Percentiles rank a stretch among this genome's conserved stretches.
phyloP scores from a whole-genome alignment of 1,139 yeast genomes.

The Yamadazyma sp. region DNA sequence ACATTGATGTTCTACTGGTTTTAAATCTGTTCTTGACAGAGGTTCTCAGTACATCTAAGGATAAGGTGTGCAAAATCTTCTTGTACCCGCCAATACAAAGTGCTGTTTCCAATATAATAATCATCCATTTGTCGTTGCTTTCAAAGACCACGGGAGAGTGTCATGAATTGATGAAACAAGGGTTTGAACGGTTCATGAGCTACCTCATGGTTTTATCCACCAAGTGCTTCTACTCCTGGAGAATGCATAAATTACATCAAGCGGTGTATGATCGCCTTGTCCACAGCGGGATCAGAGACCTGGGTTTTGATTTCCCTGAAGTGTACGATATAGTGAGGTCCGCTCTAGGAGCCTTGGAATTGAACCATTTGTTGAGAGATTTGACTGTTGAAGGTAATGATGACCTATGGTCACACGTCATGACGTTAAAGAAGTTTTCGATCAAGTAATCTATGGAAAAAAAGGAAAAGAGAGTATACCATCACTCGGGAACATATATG shows the following conservation, averaged over 20 bases:
- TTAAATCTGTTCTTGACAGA: not conserved
- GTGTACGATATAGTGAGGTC: not conserved
- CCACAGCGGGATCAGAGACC: not conserved
- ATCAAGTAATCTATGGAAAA: not conserved
- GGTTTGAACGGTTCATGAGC: constrained; percentile 1
- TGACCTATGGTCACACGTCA: constrained; percentile 7
- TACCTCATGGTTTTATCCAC: constrained; percentile 3
- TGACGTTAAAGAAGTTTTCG: not conserved
- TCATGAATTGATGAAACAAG: constrained; percentile 1
- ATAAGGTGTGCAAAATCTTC: not conserved
- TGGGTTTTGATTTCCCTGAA: not conserved
- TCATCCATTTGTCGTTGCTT: constrained; percentile 1
- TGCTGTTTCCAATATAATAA: constrained; percentile 1
- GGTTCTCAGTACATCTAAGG: not conserved
- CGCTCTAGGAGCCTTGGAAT: constrained; percentile 4
- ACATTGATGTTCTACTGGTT: not conserved
- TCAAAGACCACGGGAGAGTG: constrained; percentile 3
- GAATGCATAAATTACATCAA: constrained; percentile 6
- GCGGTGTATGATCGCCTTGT: constrained; percentile 2
- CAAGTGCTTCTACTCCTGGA: constrained; percentile 8
- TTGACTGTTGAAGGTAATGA: constrained; percentile 4
- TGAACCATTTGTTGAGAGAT: constrained; percentile 2
- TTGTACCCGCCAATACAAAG: constrained; percentile 4
- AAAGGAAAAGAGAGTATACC: too few relatives aligned
- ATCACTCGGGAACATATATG: too few relatives aligned